Evolutionary conservation across 2,329 filamentous ascomycete species (phyloP).

Genomic region (Ceratocystiopsis minuta): DNA sequence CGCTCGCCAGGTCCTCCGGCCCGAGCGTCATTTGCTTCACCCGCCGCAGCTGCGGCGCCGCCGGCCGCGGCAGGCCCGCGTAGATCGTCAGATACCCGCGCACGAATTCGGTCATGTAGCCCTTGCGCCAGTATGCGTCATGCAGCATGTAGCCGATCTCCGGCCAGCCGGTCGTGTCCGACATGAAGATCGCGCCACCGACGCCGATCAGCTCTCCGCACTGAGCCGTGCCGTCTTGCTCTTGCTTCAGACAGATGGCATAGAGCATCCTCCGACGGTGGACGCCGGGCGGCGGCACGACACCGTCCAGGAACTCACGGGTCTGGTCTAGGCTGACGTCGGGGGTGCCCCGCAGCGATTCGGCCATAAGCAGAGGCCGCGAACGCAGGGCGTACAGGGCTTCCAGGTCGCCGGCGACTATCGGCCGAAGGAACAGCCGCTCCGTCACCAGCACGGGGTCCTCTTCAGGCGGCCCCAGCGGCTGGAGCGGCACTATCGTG

Average conservation of each 20-base stretch:
- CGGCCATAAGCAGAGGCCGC: conserved; percentile 44
- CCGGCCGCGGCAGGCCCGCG: conserved; percentile 29
- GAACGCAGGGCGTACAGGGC: conserved; percentile 33
- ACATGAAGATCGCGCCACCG: conserved; percentile 22
- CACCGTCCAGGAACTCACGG: conserved; percentile 19
- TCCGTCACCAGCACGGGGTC: conserved; percentile 30
- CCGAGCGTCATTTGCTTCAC: conserved; percentile 22
- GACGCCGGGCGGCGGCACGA: conserved; percentile 12
- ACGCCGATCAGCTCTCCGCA: conserved; percentile 24
- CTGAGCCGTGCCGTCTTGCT: conserved; percentile 17
- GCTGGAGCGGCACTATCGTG: too few species aligned
- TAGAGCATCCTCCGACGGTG: conserved; percentile 14
- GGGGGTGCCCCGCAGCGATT: conserved; percentile 25
- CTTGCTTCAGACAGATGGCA: conserved; percentile 24
- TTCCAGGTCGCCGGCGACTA: conserved; percentile 29
- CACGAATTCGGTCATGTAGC: conserved; percentile 39
- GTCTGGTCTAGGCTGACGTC: conserved; percentile 29
- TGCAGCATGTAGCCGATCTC: conserved; percentile 40
- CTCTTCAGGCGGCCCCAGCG: not conserved
- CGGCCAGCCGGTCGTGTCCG: conserved; percentile 30
- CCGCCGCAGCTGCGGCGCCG: conserved; percentile 17
- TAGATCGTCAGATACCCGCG: conserved; percentile 26
- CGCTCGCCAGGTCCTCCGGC: conserved; percentile 3
- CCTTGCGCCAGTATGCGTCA: conserved; percentile 34
- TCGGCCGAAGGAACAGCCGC: conserved; percentile 36